Evolutionary conservation across 1,284 basidiomycete species (phyloP), one percentile per base, ranked within the genome.

Genomic region (Pseudozyma flocculosa): DNA sequence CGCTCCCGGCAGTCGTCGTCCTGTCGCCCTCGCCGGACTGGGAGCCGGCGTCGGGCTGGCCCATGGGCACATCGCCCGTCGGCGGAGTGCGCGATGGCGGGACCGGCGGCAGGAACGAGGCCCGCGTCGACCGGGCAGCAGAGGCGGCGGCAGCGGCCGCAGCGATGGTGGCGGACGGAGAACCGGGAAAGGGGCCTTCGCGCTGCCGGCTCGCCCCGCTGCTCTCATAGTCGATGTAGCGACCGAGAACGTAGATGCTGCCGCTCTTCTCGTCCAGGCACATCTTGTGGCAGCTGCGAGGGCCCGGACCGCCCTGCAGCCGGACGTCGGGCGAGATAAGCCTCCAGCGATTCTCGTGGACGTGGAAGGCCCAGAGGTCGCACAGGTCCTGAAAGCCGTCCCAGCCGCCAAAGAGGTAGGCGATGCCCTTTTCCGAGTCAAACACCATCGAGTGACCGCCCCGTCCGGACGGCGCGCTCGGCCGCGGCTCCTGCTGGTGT

Each of bases 391-490:
- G 45, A 51, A 83, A 78, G 2, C 89, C 89, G 61, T 89, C 84
- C 85, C 86, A 91, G 0, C 89, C 89, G 1, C 89, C 89, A 55
- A 89, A 85, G 17, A 91, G 81, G 72, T 90, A 90, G 14, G 90
- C 84, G 40, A 83, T 78, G 5, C 84, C 83, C 36, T 83, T 82
- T 13, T 82, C 81, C 26, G 83, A 79, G 72, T 91, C 89, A 60
- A 90, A 83, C 66, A 87, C 89, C 87, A 90, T 88, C 22, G 88
- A 85, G 64, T 90, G 88, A 0, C 89, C 89, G 18, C 88, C 88
- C 2, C 89, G 83, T 8, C 72, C 67, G 0, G 57, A 50, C 1
- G 78, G 73, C 9, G 54, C 57, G 15, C 23, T 39, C n/a, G 61
- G 45, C 4, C n/a, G 19, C 36, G 23, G 37, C 30, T 29, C 2